Percentiles rank a stretch among this genome's conserved stretches.
These are phyloP conservation scores for Naganishia onofrii DNA, from an alignment of 768 basidiomycete genomes.

Conservation along the genomic window DNA sequence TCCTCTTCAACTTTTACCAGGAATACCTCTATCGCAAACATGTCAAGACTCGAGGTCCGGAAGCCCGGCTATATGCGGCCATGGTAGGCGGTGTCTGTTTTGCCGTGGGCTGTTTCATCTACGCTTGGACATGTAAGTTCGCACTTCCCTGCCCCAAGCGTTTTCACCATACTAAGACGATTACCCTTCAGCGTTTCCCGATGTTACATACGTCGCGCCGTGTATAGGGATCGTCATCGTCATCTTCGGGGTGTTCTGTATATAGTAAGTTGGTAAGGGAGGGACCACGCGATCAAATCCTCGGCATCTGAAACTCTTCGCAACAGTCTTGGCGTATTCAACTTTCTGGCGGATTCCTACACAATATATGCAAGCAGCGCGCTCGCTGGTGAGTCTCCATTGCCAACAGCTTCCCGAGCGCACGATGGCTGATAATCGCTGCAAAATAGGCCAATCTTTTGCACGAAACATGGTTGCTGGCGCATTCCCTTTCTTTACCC, in stretches of 20 bases:
- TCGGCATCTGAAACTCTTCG: not conserved
- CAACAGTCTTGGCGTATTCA: slow-evolving; percentile 51
- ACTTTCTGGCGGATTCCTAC: slow-evolving; percentile 66
- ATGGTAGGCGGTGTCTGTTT: slow-evolving; percentile 47
- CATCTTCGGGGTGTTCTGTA: slow-evolving; percentile 58
- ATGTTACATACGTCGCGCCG: slow-evolving; percentile 54
- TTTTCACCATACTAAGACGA: not conserved
- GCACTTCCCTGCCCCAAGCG: not conserved
- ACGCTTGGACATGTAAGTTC: slow-evolving; percentile 63
- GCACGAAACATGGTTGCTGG: slow-evolving; percentile 55
- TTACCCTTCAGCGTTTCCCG: slow-evolving; percentile 12
- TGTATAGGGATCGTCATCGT: slow-evolving; percentile 61
- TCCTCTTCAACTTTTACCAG: slow-evolving; percentile 43
- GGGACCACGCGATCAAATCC: no score
- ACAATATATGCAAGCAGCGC: slow-evolving; percentile 65
- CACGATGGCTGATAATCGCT: not conserved
- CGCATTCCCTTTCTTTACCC: slow-evolving; percentile 65
- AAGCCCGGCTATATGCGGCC: slow-evolving; percentile 47
- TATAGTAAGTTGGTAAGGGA: slow-evolving; percentile 52
- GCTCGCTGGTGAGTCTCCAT: not conserved
- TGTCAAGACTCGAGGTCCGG: slow-evolving; percentile 43
- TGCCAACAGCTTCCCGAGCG: not conserved
- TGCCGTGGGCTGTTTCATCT: slow-evolving; percentile 59
- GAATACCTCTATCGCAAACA: slow-evolving; percentile 42
- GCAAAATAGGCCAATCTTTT: slow-evolving; percentile 64